A percentile compares a stretch with the other conserved stretches of the same genome.
Evolutionary conservation across 441 rosid species (phyloP).

Genomic region (Hura crepitans): DNA sequence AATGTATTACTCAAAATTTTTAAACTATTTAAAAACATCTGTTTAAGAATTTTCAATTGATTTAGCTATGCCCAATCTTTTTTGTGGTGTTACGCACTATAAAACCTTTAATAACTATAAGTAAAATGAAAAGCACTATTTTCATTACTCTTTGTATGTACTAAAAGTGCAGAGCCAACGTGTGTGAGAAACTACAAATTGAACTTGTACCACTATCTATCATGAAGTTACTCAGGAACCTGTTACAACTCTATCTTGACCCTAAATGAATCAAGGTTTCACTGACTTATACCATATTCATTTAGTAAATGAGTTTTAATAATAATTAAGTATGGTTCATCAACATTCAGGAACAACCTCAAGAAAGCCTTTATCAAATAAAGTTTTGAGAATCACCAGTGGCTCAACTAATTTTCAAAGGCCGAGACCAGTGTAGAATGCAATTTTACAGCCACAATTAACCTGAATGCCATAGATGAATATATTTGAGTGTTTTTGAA

Average conservation of each 20-base stretch:
- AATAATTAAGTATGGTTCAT: neutral
- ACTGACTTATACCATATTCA: neutral
- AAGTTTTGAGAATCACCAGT: neutral
- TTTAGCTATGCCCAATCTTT: no score
- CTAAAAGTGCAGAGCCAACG: no score
- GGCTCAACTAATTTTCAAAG: neutral
- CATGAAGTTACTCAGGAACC: neutral
- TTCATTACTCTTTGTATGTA: no score
- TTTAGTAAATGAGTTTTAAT: neutral
- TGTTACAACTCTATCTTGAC: neutral
- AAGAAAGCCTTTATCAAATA: no score
- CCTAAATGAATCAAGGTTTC: neutral
- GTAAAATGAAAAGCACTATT: no score
- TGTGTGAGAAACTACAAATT: neutral
- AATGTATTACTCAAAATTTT: no score
- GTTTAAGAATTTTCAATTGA: no score
- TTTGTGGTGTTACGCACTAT: no score
- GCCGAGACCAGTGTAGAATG: neutral
- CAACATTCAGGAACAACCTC: neutral
- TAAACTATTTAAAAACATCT: no score
- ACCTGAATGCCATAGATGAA: neutral
- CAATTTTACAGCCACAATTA: neutral
- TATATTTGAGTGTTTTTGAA: neutral
- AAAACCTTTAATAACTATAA: no score
- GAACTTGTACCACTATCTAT: neutral